A percentile compares a stretch with the other conserved stretches of the same genome.
Evolutionary conservation across 768 basidiomycete genomes (phyloP).

Genomic region (Atractiella rhizophila): DNA sequence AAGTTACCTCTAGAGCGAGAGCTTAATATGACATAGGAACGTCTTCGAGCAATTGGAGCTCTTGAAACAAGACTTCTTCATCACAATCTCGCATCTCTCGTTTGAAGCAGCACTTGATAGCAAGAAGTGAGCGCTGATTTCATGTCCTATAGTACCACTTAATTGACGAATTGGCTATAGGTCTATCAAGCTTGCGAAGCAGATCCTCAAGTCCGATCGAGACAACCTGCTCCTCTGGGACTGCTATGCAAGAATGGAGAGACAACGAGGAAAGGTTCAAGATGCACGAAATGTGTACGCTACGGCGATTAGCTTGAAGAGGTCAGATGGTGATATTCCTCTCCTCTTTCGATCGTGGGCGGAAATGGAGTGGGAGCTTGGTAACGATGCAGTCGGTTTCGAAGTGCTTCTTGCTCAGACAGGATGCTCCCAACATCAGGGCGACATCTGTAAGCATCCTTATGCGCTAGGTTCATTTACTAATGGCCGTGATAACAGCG

Average conservation of each 20-base stretch:
- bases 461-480: not conserved
- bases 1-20: not conserved
- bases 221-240: conserved; percentile 24
- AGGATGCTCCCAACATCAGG: conserved; percentile 7
- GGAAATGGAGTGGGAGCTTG: conserved; percentile 22
- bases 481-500: not conserved
- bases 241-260: conserved; percentile 22
- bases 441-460: not conserved
- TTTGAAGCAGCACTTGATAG: conserved; percentile 18
- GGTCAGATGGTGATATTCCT: conserved; percentile 11
- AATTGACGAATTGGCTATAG: conserved; percentile 8
- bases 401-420: conserved; percentile 6
- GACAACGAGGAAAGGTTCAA: conserved; percentile 19
- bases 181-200: conserved; percentile 22
- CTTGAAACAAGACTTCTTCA: conserved; percentile 18
- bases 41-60: conserved; percentile 14
- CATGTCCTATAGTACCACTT: not conserved
- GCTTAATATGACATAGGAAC: conserved; percentile 5
- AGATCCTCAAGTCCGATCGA: conserved; percentile 18
- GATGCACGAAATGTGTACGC: conserved; percentile 23
- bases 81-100: conserved; percentile 19
- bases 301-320: conserved; percentile 18
- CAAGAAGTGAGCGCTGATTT: too few relatives aligned
- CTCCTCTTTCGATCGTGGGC: conserved; percentile 23
- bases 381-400: conserved; percentile 5